Conservation (phyloP, 2,329 filamentous ascomycete genomes). For the Magnaporthiopsis rhizophila region DNA sequence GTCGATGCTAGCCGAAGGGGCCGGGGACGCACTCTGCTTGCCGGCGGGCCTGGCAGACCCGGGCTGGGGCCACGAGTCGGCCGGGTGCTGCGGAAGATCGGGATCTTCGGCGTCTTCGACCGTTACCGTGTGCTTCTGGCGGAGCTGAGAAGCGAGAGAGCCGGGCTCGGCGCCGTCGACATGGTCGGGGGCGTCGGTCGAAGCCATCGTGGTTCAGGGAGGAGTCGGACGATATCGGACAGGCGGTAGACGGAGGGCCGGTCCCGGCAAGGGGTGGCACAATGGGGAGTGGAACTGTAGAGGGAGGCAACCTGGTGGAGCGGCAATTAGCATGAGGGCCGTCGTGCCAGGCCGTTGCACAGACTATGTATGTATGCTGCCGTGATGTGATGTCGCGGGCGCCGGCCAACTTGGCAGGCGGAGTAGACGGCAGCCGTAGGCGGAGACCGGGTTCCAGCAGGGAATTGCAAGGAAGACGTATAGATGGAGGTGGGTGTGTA, state of each 20-base stretch:
- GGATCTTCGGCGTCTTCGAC: slow-evolving; percentile 85
- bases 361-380: neutral
- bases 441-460: neutral
- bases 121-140: slow-evolving; percentile 57
- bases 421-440: no score
- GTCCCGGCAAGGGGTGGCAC: neutral
- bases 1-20: slow-evolving; percentile 50
- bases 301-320: neutral
- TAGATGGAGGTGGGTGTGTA: no score
- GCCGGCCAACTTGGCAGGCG: no score
- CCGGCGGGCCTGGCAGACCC: slow-evolving; percentile 56
- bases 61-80: slow-evolving; percentile 38
- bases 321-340: neutral
- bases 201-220: slow-evolving; percentile 15
- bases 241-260: neutral
- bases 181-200: slow-evolving; percentile 19
- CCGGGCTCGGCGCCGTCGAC: slow-evolving; percentile 32
- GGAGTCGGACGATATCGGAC: neutral
- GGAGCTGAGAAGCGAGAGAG: slow-evolving; percentile 49
- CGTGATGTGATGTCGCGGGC: neutral
- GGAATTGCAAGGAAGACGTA: neutral
- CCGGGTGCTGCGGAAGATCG: slow-evolving; percentile 40
- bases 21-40: slow-evolving; percentile 56
- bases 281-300: neutral
- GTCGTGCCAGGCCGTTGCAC: neutral